Conservation (phyloP, 192 early-diverging fungal species). For the Backusella parvicylindrica region DNA sequence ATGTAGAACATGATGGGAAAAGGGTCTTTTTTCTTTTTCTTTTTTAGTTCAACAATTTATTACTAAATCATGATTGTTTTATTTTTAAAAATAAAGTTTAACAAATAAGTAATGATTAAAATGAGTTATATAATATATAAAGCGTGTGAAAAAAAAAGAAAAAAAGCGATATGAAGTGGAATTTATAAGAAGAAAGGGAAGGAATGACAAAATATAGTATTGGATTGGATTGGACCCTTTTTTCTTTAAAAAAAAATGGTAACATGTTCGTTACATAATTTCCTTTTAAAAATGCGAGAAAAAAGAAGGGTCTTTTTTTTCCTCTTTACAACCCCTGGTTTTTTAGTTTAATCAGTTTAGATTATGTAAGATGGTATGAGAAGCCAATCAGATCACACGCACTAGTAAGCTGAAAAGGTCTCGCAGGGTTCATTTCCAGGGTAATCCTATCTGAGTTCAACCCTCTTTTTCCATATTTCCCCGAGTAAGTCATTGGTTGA, state of each 20-base stretch:
- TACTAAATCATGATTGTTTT: neutral
- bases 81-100: neutral
- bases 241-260: neutral
- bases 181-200: neutral
- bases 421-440: conserved; percentile 6
- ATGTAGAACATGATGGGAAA: neutral
- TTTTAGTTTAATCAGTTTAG: neutral
- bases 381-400: neutral
- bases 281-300: neutral
- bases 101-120: neutral
- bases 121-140: neutral
- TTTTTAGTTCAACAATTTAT: too few species aligned
- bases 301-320: conserved; percentile 2
- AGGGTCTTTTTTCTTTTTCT: neutral
- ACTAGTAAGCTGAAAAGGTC: neutral
- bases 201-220: neutral
- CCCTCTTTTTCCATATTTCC: neutral
- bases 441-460: neutral
- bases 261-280: neutral
- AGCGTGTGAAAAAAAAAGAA: neutral
- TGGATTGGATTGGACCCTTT: neutral
- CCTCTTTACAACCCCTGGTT: neutral
- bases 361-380: neutral
- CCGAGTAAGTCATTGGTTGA: neutral
- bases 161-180: neutral